Conservation (phyloP, 441 rosid species). For the Euphorbia celastroides region DNA sequence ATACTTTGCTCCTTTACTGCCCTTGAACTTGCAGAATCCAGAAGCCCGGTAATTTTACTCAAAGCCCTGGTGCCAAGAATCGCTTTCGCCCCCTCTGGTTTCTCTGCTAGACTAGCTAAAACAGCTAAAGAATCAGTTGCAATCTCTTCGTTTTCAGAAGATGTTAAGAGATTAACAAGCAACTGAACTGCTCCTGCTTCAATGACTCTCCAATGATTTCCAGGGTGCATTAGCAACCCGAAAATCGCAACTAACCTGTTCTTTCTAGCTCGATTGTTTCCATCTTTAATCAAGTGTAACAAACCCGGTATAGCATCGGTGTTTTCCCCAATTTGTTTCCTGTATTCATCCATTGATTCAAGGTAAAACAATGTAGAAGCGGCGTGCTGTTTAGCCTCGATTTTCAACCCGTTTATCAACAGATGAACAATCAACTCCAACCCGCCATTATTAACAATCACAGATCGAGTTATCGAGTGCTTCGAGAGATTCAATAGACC, state of each 20-base stretch:
- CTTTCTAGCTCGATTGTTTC: constrained; percentile 43
- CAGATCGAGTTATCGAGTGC: constrained; percentile 42
- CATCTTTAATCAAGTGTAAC: constrained; percentile 40
- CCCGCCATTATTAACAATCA: constrained; percentile 49
- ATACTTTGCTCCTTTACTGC: constrained; percentile 61
- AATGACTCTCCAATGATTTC: constrained; percentile 54
- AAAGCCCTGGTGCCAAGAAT: constrained; percentile 43
- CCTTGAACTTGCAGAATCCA: constrained; percentile 43
- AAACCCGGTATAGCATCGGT: constrained; percentile 48
- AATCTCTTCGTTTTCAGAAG: constrained; percentile 41
- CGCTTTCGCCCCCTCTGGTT: constrained; percentile 49
- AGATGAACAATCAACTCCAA: constrained; percentile 40
- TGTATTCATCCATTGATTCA: constrained; percentile 56
- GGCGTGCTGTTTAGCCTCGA: constrained; percentile 60
- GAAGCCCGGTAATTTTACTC: constrained; percentile 32
- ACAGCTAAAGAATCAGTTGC: constrained; percentile 55
- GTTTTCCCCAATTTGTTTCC: constrained; percentile 60
- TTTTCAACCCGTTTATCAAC: constrained; percentile 37
- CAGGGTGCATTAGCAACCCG: constrained; percentile 48
- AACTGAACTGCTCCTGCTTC: constrained; percentile 49
- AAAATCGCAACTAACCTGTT: constrained; percentile 65
- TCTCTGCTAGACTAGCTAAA: constrained; percentile 60
- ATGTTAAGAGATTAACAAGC: constrained; percentile 40
- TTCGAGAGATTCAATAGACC: constrained; percentile 66
- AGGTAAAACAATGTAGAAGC: constrained; percentile 67